Evolutionary conservation across 495 filamentous ascomycete species (phyloP).

Genomic region (Penicillium diatomitis): DNA sequence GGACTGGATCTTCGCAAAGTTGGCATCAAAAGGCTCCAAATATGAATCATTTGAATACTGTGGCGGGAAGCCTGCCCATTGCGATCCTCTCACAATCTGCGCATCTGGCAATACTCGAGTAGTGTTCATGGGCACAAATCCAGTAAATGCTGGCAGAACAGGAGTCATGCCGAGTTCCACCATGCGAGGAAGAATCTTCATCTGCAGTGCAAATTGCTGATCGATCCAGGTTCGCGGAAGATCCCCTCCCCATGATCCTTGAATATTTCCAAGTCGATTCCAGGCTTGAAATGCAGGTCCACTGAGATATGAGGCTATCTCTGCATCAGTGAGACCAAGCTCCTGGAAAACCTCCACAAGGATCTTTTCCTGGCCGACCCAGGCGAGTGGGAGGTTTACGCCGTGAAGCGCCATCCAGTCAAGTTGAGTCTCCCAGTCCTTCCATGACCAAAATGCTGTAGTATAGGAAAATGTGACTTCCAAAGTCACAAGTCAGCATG

Average conservation of each 20-base stretch:
- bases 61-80: slow-evolving; percentile 34
- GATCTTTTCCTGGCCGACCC: slow-evolving; percentile 45
- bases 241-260: slow-evolving; percentile 39
- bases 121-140: slow-evolving; percentile 37
- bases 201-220: slow-evolving; percentile 36
- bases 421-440: slow-evolving; percentile 45
- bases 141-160: slow-evolving; percentile 40
- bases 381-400: slow-evolving; percentile 44
- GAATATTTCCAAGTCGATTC: slow-evolving; percentile 49
- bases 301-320: slow-evolving; percentile 38
- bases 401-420: slow-evolving; percentile 48
- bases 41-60: slow-evolving; percentile 42
- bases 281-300: slow-evolving; percentile 48
- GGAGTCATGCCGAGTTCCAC: slow-evolving; percentile 46
- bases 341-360: slow-evolving; percentile 41
- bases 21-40: slow-evolving; percentile 39
- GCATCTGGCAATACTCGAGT: slow-evolving; percentile 33
- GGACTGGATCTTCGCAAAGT: slow-evolving; percentile 36
- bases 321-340: slow-evolving; percentile 33
- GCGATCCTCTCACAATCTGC: slow-evolving; percentile 36
- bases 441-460: slow-evolving; percentile 44
- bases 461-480: slow-evolving; percentile 48
- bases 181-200: slow-evolving; percentile 42
- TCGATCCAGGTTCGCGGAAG: slow-evolving; percentile 39
- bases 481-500: background rate